phyloP scores from a whole-genome alignment of 768 basidiomycete species.

The Tulasnella calospora region DNA sequence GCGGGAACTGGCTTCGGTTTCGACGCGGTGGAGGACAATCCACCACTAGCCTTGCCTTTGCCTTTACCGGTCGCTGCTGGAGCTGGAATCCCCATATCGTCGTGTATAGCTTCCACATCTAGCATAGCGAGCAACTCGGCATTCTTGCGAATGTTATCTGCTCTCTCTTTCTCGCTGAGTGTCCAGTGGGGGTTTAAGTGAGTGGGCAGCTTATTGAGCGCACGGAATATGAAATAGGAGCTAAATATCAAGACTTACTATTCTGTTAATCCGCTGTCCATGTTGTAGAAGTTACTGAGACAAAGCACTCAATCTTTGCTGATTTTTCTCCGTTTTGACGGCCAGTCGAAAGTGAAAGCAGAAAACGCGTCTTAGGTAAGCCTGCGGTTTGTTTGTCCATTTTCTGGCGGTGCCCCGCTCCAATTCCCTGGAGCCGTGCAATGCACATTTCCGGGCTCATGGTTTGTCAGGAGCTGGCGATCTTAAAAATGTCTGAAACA shows the following conservation, averaged over 20 bases:
- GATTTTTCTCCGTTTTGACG: background rate
- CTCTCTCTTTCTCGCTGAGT: constrained; percentile 61
- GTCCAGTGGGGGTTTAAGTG: background rate
- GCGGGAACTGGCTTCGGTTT: constrained; percentile 54
- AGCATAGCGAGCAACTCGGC: constrained; percentile 67
- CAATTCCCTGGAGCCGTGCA: no score
- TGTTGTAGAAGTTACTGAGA: background rate
- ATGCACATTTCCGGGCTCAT: no score
- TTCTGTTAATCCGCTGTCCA: background rate
- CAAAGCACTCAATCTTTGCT: background rate
- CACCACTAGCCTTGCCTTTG: constrained; percentile 30
- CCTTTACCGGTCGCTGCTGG: constrained; percentile 38
- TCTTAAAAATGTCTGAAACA: no score
- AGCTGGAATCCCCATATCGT: constrained; percentile 44
- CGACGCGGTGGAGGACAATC: constrained; percentile 36
- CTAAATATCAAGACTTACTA: background rate
- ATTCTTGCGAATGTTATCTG: constrained; percentile 78
- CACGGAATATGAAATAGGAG: background rate
- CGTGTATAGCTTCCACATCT: constrained; percentile 55
- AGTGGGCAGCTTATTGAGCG: background rate
- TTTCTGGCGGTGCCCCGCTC: no score
- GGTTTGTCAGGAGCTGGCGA: no score
- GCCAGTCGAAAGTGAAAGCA: background rate
- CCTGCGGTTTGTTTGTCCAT: background rate
- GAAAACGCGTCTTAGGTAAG: constrained; percentile 5